Base-by-base conservation (phyloP, 2,329 filamentous ascomycete genomes). In the Colletotrichum musae region DNA sequence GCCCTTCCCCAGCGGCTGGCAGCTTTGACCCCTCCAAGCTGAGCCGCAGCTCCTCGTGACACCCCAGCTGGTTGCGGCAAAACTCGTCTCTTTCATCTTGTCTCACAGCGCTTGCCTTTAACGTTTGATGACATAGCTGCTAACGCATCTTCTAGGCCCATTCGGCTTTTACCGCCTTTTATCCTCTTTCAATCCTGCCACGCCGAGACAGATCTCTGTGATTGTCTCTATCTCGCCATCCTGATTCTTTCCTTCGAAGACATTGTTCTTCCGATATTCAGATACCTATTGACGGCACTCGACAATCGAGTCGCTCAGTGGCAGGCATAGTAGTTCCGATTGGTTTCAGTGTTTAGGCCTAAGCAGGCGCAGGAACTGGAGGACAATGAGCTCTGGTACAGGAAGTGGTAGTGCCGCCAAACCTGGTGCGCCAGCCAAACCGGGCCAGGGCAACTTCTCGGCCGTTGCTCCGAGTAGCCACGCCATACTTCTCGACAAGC, bases 401-500 rank as follows among this genome's bases (percentile, higher is more conserved):
- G 66, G 66, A 41, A 61, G 43, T 60, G 56, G 62, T 71, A 80
- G 79, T 73, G 80, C 81, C 63, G 78, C 81, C 73, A 91, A 89
- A 75, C 73, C 85, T 68, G 83, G 82, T 71, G 80, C 85, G 73
- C 77, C 82, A 70, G 79, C 84, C 32, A 91, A 89, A 81, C 80
- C 84, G 70, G 86, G 82, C 75, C 83, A 84, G 75, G 80, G 81
- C 67, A 78, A 78, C 71, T 80, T 83, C 76, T 75, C 85, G 73
- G 73, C 81, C 70, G 79, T 84, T 72, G 79, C 87, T 62, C 84
- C 88, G 24, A 89, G 81, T 74, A 92, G 85, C 74, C 89, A 92
- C 68, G 89, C 89, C 47, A 83, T 91, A 47, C 82, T 93, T 56
- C 85, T 94, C 41, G 93, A 95, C 58, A 96, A 94, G 79, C 86